Evolutionary conservation across 2,329 filamentous ascomycete genomes (phyloP).

Genomic region (Diaporthe destruens): DNA sequence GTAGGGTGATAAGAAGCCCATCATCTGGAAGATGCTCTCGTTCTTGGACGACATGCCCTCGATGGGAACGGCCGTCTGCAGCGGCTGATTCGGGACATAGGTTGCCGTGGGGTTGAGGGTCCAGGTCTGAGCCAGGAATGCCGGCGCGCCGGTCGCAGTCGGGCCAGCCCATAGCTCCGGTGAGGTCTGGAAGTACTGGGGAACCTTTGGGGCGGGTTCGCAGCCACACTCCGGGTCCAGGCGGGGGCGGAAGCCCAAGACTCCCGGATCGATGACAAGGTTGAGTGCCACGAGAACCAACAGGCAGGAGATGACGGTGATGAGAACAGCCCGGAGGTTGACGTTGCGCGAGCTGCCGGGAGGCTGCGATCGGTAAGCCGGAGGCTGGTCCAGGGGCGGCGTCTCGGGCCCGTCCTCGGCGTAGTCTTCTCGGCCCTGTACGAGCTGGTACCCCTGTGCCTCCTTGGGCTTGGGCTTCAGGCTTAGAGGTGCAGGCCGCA

Average conservation of each 20-base stretch:
- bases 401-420: constrained; percentile 34
- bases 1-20: constrained; percentile 79
- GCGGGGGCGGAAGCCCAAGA: constrained; percentile 37
- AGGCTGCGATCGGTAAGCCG: constrained; percentile 38
- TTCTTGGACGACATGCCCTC: constrained; percentile 67
- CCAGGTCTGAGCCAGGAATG: constrained; percentile 80
- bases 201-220: constrained; percentile 56
- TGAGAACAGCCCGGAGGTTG: constrained; percentile 42
- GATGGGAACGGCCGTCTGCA: constrained; percentile 79
- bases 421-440: constrained; percentile 39
- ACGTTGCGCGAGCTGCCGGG: constrained; percentile 36
- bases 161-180: constrained; percentile 73
- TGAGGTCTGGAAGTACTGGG: constrained; percentile 73
- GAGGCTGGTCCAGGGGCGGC: constrained; percentile 22
- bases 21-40: constrained; percentile 77
- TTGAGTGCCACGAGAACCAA: constrained; percentile 45
- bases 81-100: constrained; percentile 76
- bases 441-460: constrained; percentile 42
- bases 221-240: constrained; percentile 33
- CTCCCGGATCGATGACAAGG: constrained; percentile 43
- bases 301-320: constrained; percentile 44
- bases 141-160: constrained; percentile 76
- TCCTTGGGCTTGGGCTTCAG: constrained; percentile 34
- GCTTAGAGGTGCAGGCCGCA: constrained; percentile 38
- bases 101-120: constrained; percentile 73